Evolutionary conservation across 305 asterid species (phyloP).

Genomic region (Caryopteris hybrid): DNA sequence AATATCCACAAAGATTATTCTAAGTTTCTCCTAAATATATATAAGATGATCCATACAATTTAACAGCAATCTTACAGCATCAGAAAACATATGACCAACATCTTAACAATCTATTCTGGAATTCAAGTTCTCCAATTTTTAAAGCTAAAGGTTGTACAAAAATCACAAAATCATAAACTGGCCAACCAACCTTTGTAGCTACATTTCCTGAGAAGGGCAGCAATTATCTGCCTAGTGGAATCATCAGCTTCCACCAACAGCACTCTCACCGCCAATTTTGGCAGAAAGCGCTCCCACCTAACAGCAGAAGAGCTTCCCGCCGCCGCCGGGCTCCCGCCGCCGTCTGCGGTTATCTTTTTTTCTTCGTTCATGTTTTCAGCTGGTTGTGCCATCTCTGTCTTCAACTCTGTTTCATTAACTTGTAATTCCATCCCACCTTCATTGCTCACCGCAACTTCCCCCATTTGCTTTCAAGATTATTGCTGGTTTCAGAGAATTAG

Average conservation of each 20-base stretch:
- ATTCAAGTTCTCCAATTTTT: not conserved
- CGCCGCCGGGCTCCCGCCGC: slow-evolving; percentile 11
- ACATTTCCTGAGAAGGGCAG: slow-evolving; percentile 93
- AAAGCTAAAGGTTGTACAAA: not conserved
- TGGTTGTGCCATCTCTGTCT: not conserved
- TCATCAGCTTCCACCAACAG: slow-evolving; percentile 86
- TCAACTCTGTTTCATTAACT: slow-evolving; percentile 17
- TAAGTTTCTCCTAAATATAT: not conserved
- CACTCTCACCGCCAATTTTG: slow-evolving; percentile 66
- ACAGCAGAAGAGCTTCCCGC: slow-evolving; percentile 24
- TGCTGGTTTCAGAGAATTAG: not conserved
- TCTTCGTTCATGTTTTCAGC: slow-evolving; percentile 7
- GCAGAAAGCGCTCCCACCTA: slow-evolving; percentile 78
- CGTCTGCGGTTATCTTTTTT: slow-evolving; percentile 15
- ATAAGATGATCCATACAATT: not conserved
- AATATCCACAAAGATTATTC: not conserved
- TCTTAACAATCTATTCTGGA: not conserved
- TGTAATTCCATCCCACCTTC: slow-evolving; percentile 27
- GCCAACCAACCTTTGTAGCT: slow-evolving; percentile 65
- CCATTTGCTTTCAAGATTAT: slow-evolving; percentile 32
- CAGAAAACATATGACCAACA: not conserved
- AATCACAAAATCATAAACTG: not conserved
- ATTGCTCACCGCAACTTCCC: slow-evolving; percentile 48
- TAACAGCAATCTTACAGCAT: slow-evolving; percentile 4
- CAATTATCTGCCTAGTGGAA: slow-evolving; percentile 81